Conservation (phyloP, 805 yeast species). For the Blastobotrys chiropterorum region DNA sequence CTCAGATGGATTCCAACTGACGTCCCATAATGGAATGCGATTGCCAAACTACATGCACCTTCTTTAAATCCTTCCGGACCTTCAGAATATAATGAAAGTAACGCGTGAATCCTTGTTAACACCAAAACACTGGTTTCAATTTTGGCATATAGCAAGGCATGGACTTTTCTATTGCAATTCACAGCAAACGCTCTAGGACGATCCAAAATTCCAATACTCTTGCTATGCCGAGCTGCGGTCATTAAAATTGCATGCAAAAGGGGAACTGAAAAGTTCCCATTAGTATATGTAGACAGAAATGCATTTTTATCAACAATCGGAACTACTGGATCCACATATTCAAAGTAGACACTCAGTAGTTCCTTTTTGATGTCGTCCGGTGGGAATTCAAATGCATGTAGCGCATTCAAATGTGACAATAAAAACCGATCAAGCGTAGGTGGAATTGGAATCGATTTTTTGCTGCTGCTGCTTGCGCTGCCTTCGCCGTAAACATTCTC, state of each 20-base stretch:
- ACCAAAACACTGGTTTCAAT: constrained; percentile 31
- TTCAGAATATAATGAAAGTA: constrained; percentile 32
- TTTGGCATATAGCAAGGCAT: constrained; percentile 31
- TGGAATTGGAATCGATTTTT: constrained; percentile 9
- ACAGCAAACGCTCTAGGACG: constrained; percentile 24
- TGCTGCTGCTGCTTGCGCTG: background rate
- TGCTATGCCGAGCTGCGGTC: constrained; percentile 33
- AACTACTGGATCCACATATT: constrained; percentile 33
- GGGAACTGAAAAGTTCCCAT: constrained; percentile 31
- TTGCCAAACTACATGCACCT: constrained; percentile 27
- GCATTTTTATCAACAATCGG: constrained; percentile 37
- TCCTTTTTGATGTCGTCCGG: constrained; percentile 20
- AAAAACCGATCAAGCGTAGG: constrained; percentile 8
- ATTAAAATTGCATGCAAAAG: constrained; percentile 36
- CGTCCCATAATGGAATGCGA: constrained; percentile 33
- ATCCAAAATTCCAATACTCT: constrained; percentile 22
- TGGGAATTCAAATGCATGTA: constrained; percentile 34
- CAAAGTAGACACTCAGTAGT: constrained; percentile 34
- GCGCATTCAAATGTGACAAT: constrained; percentile 14
- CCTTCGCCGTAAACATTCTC: background rate
- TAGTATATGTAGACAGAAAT: constrained; percentile 30
- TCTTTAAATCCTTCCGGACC: constrained; percentile 31
- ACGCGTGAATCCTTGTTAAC: constrained; percentile 29
- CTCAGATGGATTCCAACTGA: constrained; percentile 31
- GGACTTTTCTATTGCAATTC: constrained; percentile 25